phyloP scores from a whole-genome alignment of 1,139 yeast species.

The Lizanozyma gosingica region DNA sequence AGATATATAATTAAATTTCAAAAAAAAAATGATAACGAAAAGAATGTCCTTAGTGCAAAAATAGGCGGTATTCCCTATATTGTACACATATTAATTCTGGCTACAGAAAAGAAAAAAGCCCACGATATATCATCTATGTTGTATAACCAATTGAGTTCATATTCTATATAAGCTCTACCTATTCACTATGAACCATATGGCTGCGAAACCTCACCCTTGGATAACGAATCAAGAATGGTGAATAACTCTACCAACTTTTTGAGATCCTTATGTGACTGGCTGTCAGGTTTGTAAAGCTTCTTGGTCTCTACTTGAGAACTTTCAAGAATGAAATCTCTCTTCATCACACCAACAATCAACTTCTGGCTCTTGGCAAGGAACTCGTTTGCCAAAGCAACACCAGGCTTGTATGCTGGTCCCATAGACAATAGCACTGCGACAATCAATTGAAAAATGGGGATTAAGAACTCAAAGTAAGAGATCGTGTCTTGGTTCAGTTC shows the following conservation, averaged over 20 bases:
- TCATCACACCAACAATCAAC: slow-evolving; percentile 58
- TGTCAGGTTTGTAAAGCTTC: slow-evolving; percentile 12
- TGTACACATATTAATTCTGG: no score
- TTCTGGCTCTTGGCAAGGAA: slow-evolving; percentile 47
- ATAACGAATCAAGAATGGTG: slow-evolving; percentile 48
- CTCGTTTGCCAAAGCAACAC: slow-evolving; percentile 45
- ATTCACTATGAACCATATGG: no score
- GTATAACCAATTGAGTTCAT: no score
- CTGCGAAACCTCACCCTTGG: slow-evolving; percentile 11
- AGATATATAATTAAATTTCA: no score
- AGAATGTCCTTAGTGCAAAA: no score
- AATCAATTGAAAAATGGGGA: slow-evolving; percentile 73
- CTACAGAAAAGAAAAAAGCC: no score
- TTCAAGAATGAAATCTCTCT: slow-evolving; percentile 49
- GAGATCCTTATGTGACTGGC: slow-evolving; percentile 22
- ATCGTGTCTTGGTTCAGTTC: slow-evolving; percentile 19
- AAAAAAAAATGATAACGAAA: no score
- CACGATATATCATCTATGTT: no score
- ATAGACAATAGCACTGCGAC: slow-evolving; percentile 61
- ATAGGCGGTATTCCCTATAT: no score
- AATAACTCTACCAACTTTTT: slow-evolving; percentile 47
- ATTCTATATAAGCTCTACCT: no score
- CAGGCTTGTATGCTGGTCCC: slow-evolving; percentile 69
- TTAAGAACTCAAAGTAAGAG: slow-evolving; percentile 58
- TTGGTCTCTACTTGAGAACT: slow-evolving; percentile 11